phyloP scores from a whole-genome alignment of 2,329 filamentous ascomycete genomes.

The Aotearoamyces nothofagi region DNA sequence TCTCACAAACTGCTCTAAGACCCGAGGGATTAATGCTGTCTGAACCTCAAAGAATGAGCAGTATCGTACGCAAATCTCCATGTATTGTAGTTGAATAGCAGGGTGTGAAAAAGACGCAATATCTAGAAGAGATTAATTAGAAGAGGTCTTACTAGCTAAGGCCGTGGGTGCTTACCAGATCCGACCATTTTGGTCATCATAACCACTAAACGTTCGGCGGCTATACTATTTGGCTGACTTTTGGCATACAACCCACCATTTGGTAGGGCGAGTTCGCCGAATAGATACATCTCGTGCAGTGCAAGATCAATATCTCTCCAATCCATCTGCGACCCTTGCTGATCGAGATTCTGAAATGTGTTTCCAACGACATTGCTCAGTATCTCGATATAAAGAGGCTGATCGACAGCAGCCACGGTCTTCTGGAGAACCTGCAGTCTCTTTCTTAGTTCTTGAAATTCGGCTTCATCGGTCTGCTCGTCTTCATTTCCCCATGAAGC shows the following conservation, averaged over 20 bases:
- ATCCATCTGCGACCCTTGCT: slow-evolving; percentile 61
- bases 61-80: slow-evolving; percentile 96
- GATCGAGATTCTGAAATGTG: slow-evolving; percentile 69
- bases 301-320: slow-evolving; percentile 94
- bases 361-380: slow-evolving; percentile 77
- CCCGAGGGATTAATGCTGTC: slow-evolving; percentile 64
- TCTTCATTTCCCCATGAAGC: slow-evolving; percentile 87
- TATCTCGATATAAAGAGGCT: slow-evolving; percentile 75
- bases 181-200: slow-evolving; percentile 97
- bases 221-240: slow-evolving; percentile 63
- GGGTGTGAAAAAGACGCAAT: slow-evolving; percentile 79
- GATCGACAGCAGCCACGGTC: slow-evolving; percentile 78
- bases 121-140: slow-evolving; percentile 32
- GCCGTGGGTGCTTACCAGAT: slow-evolving; percentile 48
- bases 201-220: slow-evolving; percentile 66
- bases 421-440: slow-evolving; percentile 83
- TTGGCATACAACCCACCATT: slow-evolving; percentile 80
- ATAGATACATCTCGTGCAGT: slow-evolving; percentile 86
- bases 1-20: slow-evolving; percentile 81
- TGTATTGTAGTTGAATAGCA: slow-evolving; percentile 86
- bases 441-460: slow-evolving; percentile 90
- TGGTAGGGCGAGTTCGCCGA: slow-evolving; percentile 85
- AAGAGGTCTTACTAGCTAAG: slow-evolving; percentile 4
- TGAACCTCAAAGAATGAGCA: slow-evolving; percentile 84
- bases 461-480: slow-evolving; percentile 89